phyloP scores from a whole-genome alignment of 192 early-diverging fungal genomes.

The Geosiphon pyriformis region DNA sequence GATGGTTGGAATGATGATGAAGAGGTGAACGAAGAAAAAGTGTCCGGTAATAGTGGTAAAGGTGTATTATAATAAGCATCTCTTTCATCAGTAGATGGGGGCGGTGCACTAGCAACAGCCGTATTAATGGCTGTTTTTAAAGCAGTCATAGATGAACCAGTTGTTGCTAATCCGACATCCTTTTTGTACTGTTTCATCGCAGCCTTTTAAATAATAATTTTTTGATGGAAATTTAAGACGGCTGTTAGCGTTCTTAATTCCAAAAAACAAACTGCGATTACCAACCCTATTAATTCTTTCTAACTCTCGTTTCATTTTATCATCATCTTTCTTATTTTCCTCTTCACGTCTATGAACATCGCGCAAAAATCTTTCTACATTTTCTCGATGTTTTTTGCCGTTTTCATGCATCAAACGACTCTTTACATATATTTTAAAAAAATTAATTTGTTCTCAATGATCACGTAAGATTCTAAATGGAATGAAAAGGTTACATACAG shows the following conservation, averaged over 20 bases:
- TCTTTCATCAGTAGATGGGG: not conserved
- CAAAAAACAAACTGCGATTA: not conserved
- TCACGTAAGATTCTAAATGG: too few species aligned
- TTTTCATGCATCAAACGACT: slow-evolving; percentile 63
- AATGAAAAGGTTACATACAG: slow-evolving; percentile 47
- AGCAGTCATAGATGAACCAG: slow-evolving; percentile 11
- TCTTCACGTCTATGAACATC: slow-evolving; percentile 54
- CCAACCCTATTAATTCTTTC: slow-evolving; percentile 43
- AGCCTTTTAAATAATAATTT: slow-evolving; percentile 23
- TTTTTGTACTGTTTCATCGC: slow-evolving; percentile 39
- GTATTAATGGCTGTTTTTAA: not conserved
- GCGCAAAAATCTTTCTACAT: slow-evolving; percentile 68
- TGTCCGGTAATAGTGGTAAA: too few species aligned
- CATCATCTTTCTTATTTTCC: slow-evolving; percentile 46
- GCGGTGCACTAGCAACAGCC: not conserved
- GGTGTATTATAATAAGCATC: slow-evolving; percentile 5
- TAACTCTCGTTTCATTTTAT: slow-evolving; percentile 54
- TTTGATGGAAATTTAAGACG: too few species aligned
- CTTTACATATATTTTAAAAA: slow-evolving; percentile 30
- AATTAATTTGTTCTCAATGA: too few species aligned
- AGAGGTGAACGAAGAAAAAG: too few species aligned
- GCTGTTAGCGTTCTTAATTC: not conserved
- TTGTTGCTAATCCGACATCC: slow-evolving; percentile 34
- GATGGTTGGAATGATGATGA: not conserved
- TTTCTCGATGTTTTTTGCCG: slow-evolving; percentile 79